Evolutionary conservation across 495 filamentous ascomycete genomes (phyloP).

Genomic region (Neurospora terricola): DNA sequence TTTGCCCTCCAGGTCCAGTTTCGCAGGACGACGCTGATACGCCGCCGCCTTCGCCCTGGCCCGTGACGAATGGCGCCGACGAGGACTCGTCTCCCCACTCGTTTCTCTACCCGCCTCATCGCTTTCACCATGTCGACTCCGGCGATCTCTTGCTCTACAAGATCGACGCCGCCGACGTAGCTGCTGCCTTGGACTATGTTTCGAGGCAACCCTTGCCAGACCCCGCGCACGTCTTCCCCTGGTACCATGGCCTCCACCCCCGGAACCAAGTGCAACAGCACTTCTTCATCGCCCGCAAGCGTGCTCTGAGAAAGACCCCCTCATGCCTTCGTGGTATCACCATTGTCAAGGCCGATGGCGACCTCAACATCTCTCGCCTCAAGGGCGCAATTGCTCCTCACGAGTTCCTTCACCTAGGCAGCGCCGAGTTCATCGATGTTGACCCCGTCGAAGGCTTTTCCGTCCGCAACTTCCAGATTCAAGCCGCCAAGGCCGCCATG

Average conservation of each 20-base stretch:
- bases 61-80: slow-evolving; percentile 24
- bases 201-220: slow-evolving; percentile 74
- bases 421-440: slow-evolving; percentile 53
- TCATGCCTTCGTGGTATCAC: slow-evolving; percentile 72
- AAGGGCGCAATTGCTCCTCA: slow-evolving; percentile 76
- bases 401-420: slow-evolving; percentile 53
- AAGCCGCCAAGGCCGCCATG: slow-evolving; percentile 78
- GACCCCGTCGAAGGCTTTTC: slow-evolving; percentile 80
- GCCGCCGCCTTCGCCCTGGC: slow-evolving; percentile 51
- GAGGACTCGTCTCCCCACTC: slow-evolving; percentile 45
- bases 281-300: slow-evolving; percentile 75
- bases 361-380: slow-evolving; percentile 61
- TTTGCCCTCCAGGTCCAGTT: slow-evolving; percentile 69
- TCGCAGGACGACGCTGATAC: slow-evolving; percentile 51
- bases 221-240: slow-evolving; percentile 81
- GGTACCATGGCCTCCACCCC: slow-evolving; percentile 91
- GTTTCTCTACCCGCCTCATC: slow-evolving; percentile 64
- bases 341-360: slow-evolving; percentile 79
- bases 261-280: slow-evolving; percentile 78
- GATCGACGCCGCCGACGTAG: slow-evolving; percentile 58
- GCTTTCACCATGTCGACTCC: slow-evolving; percentile 42
- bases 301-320: slow-evolving; percentile 61
- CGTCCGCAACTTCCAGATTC: slow-evolving; percentile 93
- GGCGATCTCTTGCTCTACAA: slow-evolving; percentile 57
- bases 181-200: slow-evolving; percentile 61